These are phyloP conservation scores for Trichoderma simmonsii DNA, from an alignment of 2,329 filamentous ascomycete species.

Conservation along the genomic window DNA sequence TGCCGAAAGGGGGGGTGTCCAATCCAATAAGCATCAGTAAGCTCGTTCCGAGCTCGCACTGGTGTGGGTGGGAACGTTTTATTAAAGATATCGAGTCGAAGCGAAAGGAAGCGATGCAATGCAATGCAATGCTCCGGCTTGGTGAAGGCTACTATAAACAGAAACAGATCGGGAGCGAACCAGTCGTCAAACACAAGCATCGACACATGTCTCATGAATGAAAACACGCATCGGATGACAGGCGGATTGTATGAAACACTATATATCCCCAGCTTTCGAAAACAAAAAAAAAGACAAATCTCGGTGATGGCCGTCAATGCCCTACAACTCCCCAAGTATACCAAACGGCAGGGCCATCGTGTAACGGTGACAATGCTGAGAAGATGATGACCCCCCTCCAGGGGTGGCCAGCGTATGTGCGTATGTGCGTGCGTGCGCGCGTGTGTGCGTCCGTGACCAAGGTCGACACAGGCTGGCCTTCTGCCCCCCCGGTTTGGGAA, in stretches of 20 bases:
- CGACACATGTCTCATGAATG: background rate
- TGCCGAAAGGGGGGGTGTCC: background rate
- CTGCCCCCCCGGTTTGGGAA: background rate
- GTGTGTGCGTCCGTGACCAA: slow-evolving; percentile 1
- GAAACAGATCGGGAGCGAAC: background rate
- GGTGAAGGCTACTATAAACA: background rate
- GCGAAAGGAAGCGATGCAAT: background rate
- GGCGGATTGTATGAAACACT: slow-evolving; percentile 2
- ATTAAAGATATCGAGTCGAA: background rate
- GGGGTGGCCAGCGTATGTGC: slow-evolving; percentile 2
- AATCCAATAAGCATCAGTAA: background rate
- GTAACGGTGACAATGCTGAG: slow-evolving; percentile 9
- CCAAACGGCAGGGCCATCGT: slow-evolving; percentile 12
- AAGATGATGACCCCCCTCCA: slow-evolving; percentile 1
- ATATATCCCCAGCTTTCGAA: slow-evolving; percentile 3
- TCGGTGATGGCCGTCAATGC: slow-evolving; percentile 13
- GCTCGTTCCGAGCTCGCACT: slow-evolving; percentile 5
- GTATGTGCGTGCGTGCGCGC: background rate
- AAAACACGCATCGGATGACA: background rate
- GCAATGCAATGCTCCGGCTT: background rate
- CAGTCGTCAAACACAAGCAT: background rate
- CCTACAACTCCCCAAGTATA: background rate
- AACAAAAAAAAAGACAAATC: background rate
- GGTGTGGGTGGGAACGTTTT: slow-evolving; percentile 4
- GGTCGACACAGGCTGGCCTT: slow-evolving; percentile 3